Evolutionary conservation across 2,329 filamentous ascomycete genomes (phyloP).

Genomic region (Xylariales sp.): DNA sequence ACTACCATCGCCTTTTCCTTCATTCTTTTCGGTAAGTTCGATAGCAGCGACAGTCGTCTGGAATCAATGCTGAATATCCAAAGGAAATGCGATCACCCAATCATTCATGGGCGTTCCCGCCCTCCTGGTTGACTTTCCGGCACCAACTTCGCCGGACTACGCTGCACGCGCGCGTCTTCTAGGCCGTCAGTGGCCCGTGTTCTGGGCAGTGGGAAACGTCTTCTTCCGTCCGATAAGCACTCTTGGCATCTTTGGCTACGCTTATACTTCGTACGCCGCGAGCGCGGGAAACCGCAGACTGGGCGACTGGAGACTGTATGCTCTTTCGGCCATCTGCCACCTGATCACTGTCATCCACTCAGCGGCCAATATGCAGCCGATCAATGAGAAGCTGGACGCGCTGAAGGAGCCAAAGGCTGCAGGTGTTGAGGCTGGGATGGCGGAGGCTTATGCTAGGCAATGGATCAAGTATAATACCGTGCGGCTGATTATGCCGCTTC

Average conservation of each 20-base stretch:
- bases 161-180: constrained; percentile 37
- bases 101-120: constrained; percentile 47
- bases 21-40: constrained; percentile 38
- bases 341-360: constrained; percentile 43
- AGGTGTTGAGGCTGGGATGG: constrained; percentile 20
- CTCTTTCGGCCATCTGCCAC: constrained; percentile 37
- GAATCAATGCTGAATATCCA: too few species aligned
- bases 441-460: constrained; percentile 27
- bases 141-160: constrained; percentile 34
- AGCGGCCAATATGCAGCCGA: constrained; percentile 45
- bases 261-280: constrained; percentile 34
- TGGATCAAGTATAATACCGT: constrained; percentile 32
- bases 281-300: constrained; percentile 11
- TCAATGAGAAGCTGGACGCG: constrained; percentile 42
- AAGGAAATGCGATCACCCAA: constrained; percentile 48
- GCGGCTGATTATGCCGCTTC: constrained; percentile 28
- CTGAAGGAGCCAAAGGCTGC: constrained; percentile 22
- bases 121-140: constrained; percentile 40
- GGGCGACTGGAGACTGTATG: constrained; percentile 41
- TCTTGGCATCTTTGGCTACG: constrained; percentile 42
- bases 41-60: background rate
- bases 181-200: constrained; percentile 43
- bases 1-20: constrained; percentile 43
- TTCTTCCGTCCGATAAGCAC: constrained; percentile 49
- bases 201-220: constrained; percentile 44